Evolutionary conservation across 2,329 filamentous ascomycete species (phyloP).

Genomic region (Colletotrichum tabaci): DNA sequence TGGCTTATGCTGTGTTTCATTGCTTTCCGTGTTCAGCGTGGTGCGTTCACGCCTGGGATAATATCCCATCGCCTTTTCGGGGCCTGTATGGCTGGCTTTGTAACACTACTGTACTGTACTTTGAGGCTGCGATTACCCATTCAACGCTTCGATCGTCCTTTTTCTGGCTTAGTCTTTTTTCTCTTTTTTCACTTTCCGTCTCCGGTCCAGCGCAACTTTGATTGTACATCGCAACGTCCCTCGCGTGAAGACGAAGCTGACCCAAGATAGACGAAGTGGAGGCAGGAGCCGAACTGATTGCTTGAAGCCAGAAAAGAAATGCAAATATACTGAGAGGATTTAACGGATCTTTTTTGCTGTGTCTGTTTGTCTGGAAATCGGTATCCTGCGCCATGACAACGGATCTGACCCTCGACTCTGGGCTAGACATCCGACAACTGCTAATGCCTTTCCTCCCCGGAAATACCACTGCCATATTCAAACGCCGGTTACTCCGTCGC

Average conservation of each 20-base stretch:
- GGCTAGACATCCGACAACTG: background rate
- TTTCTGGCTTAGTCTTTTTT: background rate
- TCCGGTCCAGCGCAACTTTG: background rate
- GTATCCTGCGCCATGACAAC: background rate
- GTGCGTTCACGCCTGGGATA: background rate
- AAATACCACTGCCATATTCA: background rate
- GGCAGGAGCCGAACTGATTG: background rate
- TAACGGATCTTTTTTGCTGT: background rate
- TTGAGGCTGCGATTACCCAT: slow-evolving; percentile 13
- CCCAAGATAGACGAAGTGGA: background rate
- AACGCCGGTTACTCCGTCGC: too few species aligned
- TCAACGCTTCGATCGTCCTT: too few species aligned
- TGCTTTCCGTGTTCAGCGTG: background rate
- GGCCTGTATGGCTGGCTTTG: background rate
- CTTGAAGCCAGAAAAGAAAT: background rate
- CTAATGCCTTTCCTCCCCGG: background rate
- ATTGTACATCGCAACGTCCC: too few species aligned
- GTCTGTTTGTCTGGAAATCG: background rate
- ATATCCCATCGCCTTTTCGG: slow-evolving; percentile 8
- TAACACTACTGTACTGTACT: background rate
- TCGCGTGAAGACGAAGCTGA: background rate
- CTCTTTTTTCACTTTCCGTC: background rate
- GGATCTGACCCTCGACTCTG: background rate
- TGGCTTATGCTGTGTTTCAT: background rate
- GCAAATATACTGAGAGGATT: background rate